A percentile compares a stretch with the other conserved stretches of the same genome.
phyloP scores from a whole-genome alignment of 331 rosid genomes.

The Arachis monticola region DNA sequence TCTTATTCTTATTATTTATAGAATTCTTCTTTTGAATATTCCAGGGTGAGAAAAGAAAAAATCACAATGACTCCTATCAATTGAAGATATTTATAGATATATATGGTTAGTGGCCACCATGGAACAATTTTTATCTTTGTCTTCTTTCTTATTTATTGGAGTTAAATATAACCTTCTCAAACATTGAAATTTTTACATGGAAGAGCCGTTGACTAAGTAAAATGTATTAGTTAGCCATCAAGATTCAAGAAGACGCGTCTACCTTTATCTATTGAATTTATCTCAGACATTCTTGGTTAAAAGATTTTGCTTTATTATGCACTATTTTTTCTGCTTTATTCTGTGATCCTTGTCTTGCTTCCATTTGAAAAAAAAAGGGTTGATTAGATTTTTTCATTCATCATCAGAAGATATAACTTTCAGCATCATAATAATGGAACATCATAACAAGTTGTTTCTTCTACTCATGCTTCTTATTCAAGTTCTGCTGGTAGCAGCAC shows the following conservation, averaged over 20 bases:
- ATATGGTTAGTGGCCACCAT: conserved; percentile 26
- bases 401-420: conserved; percentile 10
- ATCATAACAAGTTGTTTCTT: conserved; percentile 41
- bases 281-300: neutral
- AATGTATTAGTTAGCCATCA: conserved; percentile 36
- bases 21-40: conserved; percentile 20
- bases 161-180: neutral
- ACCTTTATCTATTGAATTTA: conserved; percentile 17
- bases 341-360: conserved; percentile 14
- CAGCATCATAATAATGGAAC: conserved; percentile 37
- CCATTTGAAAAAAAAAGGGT: neutral
- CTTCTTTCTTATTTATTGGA: neutral
- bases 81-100: neutral
- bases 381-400: conserved; percentile 12
- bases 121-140: neutral
- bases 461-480: conserved; percentile 44
- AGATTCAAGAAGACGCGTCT: conserved; percentile 6
- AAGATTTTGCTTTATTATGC: too few species aligned
- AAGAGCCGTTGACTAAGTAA: conserved; percentile 44
- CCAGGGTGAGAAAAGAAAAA: neutral
- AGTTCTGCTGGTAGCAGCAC: conserved; percentile 46
- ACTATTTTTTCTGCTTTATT: neutral
- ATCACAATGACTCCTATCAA: conserved; percentile 11
- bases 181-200: conserved; percentile 4
- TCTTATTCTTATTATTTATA: neutral